Conservation (phyloP, 2,329 filamentous ascomycete species). For the Fusarium veterinarium region DNA sequence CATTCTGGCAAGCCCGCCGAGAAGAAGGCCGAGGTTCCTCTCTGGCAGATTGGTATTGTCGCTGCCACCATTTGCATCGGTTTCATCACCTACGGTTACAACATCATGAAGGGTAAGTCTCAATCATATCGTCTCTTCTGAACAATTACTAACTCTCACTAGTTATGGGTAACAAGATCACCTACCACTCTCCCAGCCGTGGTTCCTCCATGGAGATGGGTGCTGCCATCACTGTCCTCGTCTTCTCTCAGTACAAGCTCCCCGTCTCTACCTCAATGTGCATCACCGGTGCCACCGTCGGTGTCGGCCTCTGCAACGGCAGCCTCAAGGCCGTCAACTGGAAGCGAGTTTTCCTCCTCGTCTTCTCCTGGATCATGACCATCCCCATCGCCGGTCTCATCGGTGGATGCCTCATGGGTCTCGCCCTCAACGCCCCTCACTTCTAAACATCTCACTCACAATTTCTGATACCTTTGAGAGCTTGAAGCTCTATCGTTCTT, state of each 20-base stretch:
- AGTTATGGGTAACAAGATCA: conserved; percentile 87
- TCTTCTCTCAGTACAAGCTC: conserved; percentile 80
- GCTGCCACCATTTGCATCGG: conserved; percentile 72
- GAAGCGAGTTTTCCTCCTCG: conserved; percentile 75
- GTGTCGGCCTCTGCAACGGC: conserved; percentile 82
- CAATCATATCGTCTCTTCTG: fast-evolving
- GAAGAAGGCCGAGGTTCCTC: conserved; percentile 73
- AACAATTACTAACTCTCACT: conserved; percentile 26
- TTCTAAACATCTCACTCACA: conserved; percentile 36
- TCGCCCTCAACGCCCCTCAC: conserved; percentile 55
- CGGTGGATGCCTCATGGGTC: conserved; percentile 55
- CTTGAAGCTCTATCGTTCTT: conserved; percentile 13
- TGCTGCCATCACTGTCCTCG: conserved; percentile 78
- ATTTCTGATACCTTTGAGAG: conserved; percentile 14
- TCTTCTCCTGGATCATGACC: conserved; percentile 69
- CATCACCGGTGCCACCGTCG: conserved; percentile 82
- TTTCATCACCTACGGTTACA: conserved; percentile 81
- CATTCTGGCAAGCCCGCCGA: conserved; percentile 68
- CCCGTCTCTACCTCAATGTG: conserved; percentile 84
- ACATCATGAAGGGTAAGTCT: conserved; percentile 80
- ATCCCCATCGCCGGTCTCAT: conserved; percentile 57
- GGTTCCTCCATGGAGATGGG: conserved; percentile 83
- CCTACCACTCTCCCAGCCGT: conserved; percentile 70
- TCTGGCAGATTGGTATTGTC: conserved; percentile 82
- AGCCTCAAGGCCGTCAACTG: conserved; percentile 79